Evolutionary conservation across 441 rosid species (phyloP).

Genomic region (Viola pubescens): DNA sequence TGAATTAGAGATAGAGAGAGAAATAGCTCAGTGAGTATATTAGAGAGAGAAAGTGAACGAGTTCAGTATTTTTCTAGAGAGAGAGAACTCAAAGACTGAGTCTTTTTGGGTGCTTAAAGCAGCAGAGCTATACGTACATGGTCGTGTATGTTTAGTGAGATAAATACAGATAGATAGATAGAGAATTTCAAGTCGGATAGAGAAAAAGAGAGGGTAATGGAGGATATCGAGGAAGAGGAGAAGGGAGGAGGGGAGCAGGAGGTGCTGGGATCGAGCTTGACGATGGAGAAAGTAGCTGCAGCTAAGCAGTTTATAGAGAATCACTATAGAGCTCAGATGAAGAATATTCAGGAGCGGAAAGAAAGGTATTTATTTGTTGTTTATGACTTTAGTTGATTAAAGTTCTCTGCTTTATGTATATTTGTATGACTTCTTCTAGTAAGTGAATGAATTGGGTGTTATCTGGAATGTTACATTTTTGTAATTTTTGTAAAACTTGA

Average conservation of each 20-base stretch:
- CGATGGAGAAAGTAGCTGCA: conserved; percentile 98
- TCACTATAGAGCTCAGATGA: conserved; percentile 86
- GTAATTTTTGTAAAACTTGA: neutral
- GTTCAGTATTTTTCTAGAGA: neutral
- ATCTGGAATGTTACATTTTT: conserved; percentile 22
- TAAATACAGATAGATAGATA: too few species aligned
- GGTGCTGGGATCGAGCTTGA: conserved; percentile 78
- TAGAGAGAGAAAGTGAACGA: conserved; percentile 18
- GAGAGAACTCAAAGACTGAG: neutral
- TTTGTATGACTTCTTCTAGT: conserved; percentile 14
- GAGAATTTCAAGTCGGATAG: neutral
- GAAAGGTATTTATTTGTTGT: conserved; percentile 44
- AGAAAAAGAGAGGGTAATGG: conserved; percentile 35
- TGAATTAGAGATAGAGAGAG: conserved; percentile 20
- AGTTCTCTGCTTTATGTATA: conserved; percentile 3
- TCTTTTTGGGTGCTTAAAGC: neutral
- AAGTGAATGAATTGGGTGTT: conserved; percentile 1
- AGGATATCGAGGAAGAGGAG: conserved; percentile 38
- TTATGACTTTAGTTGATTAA: neutral
- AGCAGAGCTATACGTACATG: too few species aligned
- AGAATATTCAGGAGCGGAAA: conserved; percentile 77
- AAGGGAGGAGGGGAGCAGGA: conserved; percentile 29
- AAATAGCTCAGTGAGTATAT: neutral
- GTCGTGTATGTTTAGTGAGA: too few species aligned
- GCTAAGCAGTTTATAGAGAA: conserved; percentile 95